These are phyloP conservation scores for Populus simonii DNA, from an alignment of 345 rosid species.

Conservation along the genomic window DNA sequence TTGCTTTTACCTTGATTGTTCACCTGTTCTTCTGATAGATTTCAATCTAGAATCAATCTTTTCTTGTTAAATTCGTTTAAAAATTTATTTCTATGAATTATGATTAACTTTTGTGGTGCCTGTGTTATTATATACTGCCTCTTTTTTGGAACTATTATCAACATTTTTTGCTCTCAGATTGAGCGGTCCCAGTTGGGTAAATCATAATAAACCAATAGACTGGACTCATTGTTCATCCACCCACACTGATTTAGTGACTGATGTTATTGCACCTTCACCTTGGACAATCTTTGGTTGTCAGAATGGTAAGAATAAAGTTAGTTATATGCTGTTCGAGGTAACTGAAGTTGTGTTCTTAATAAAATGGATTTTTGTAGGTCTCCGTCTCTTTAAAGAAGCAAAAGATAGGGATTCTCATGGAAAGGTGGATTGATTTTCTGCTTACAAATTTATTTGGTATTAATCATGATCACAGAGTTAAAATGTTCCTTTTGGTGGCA, in stretches of 20 bases:
- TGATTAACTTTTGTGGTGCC: too few species aligned
- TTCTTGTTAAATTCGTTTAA: background rate
- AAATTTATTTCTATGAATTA: background rate
- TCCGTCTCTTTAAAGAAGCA: slow-evolving; percentile 88
- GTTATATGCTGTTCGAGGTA: background rate
- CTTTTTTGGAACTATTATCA: slow-evolving; percentile 13
- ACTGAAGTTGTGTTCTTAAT: slow-evolving; percentile 17
- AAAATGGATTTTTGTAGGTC: slow-evolving; percentile 47
- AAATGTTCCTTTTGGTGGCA: slow-evolving; percentile 21
- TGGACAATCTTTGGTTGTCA: slow-evolving; percentile 97
- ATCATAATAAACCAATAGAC: slow-evolving; percentile 51
- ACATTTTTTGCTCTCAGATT: slow-evolving; percentile 40
- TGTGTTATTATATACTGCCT: too few species aligned
- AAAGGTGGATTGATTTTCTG: slow-evolving; percentile 46
- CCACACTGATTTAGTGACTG: slow-evolving; percentile 57
- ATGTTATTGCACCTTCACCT: slow-evolving; percentile 89
- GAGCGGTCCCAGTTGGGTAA: slow-evolving; percentile 51
- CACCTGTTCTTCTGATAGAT: background rate
- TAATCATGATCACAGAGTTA: slow-evolving; percentile 1
- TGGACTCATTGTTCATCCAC: slow-evolving; percentile 67
- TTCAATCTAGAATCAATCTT: background rate
- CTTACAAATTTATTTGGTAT: slow-evolving; percentile 5
- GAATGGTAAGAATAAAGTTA: slow-evolving; percentile 49
- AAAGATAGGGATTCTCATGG: slow-evolving; percentile 71
- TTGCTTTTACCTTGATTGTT: slow-evolving; percentile 1